Conservation (phyloP, 805 yeast genomes). For the Zygosaccharomyces bisporus region DNA sequence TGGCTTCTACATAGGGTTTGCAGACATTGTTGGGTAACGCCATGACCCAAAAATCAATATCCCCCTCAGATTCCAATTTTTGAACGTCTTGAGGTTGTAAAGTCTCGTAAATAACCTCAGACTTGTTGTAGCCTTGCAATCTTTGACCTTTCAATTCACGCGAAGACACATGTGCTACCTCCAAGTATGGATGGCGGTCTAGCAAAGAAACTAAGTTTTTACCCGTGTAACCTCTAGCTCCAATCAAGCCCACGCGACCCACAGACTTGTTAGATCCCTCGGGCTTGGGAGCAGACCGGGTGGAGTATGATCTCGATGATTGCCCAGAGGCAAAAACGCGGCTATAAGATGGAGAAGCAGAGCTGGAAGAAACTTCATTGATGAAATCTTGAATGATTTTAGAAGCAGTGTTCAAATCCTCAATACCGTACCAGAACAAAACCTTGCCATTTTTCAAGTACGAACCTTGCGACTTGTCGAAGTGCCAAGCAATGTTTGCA, state of each 20-base stretch:
- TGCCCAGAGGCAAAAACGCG: slow-evolving; percentile 47
- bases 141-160: slow-evolving; percentile 89
- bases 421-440: slow-evolving; percentile 90
- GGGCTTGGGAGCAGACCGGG: slow-evolving; percentile 56
- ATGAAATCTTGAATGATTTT: slow-evolving; percentile 58
- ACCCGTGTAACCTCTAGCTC: slow-evolving; percentile 98
- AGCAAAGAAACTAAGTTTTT: slow-evolving; percentile 85
- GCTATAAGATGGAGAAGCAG: slow-evolving; percentile 31
- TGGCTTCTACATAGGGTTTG: slow-evolving; percentile 78
- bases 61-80: slow-evolving; percentile 66
- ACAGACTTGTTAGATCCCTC: slow-evolving; percentile 58
- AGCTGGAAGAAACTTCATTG: slow-evolving; percentile 29
- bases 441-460: slow-evolving; percentile 84
- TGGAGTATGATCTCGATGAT: slow-evolving; percentile 52
- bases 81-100: slow-evolving; percentile 83
- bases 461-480: slow-evolving; percentile 90
- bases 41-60: slow-evolving; percentile 97
- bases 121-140: slow-evolving; percentile 81
- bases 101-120: slow-evolving; percentile 75
- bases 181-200: slow-evolving; percentile 82
- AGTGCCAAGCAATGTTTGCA: slow-evolving; percentile 86
- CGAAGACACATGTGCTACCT: slow-evolving; percentile 89
- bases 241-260: slow-evolving; percentile 86
- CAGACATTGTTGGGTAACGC: slow-evolving; percentile 98
- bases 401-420: slow-evolving; percentile 57